A percentile compares a stretch with the other conserved stretches of the same genome.
Evolutionary conservation across 1,139 yeast species (phyloP).

Genomic region (Candida anutae): DNA sequence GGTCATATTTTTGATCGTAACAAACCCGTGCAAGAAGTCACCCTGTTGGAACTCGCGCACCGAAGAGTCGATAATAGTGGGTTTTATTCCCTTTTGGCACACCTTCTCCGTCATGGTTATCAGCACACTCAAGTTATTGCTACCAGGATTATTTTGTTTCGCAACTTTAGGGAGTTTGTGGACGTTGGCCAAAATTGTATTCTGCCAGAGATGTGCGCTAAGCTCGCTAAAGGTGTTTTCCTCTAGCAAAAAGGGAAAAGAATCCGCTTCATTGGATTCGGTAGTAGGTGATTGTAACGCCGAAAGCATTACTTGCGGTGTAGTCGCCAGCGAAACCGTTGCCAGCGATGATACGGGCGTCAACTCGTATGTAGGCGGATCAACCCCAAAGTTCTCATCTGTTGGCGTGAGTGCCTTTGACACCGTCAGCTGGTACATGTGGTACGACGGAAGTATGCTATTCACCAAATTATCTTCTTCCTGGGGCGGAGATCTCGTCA

Average conservation of each 20-base stretch:
- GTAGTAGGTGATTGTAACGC: constrained; percentile 6
- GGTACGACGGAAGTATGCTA: constrained; percentile 40
- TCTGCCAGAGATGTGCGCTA: constrained; percentile 33
- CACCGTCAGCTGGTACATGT: constrained; percentile 39
- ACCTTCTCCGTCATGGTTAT: constrained; percentile 33
- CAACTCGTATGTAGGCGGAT: constrained; percentile 38
- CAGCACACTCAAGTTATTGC: constrained; percentile 23
- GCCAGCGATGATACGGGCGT: constrained; percentile 21
- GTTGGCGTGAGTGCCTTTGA: constrained; percentile 31
- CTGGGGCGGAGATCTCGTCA: too few species aligned
- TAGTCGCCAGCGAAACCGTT: constrained; percentile 4
- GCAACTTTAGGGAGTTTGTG: constrained; percentile 32
- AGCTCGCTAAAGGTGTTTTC: constrained; percentile 15
- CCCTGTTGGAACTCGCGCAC: constrained; percentile 23
- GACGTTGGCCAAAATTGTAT: constrained; percentile 37
- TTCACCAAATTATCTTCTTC: constrained; percentile 14
- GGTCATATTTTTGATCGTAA: constrained; percentile 19
- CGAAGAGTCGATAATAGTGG: constrained; percentile 18
- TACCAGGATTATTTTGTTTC: constrained; percentile 16
- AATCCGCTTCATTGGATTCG: constrained; percentile 3
- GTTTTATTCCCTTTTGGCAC: constrained; percentile 33
- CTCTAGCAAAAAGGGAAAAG: constrained; percentile 7
- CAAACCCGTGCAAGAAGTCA: constrained; percentile 28
- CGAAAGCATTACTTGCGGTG: constrained; percentile 5
- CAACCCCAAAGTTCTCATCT: constrained; percentile 33